Evolutionary conservation across 2,329 filamentous ascomycete species (phyloP).

Genomic region (Ceratocystis alfenasii): DNA sequence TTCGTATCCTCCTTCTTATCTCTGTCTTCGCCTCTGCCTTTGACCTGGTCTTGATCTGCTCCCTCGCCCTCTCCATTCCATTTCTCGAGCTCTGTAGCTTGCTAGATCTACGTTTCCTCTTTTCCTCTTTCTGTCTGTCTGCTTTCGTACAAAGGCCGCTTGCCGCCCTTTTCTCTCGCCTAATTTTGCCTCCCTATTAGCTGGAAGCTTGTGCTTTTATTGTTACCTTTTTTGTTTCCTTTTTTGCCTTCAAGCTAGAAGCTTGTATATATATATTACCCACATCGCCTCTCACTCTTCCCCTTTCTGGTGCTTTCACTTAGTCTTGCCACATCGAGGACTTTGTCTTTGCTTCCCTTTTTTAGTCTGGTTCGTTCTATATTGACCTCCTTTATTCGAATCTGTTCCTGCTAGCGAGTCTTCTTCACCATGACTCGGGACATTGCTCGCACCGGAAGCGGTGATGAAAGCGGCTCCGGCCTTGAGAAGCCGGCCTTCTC

Average conservation of each 20-base stretch:
- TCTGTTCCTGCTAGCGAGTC: not conserved
- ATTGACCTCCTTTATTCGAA: not conserved
- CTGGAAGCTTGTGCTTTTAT: not conserved
- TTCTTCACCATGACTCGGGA: slow-evolving; percentile 11
- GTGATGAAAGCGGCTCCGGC: slow-evolving; percentile 18
- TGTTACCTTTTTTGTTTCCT: not conserved
- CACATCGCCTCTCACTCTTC: not conserved
- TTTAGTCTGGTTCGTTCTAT: not conserved
- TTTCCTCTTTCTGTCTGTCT: not conserved
- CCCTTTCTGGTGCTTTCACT: not conserved
- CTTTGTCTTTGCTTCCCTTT: not conserved
- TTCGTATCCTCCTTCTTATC: not conserved
- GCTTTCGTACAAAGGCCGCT: not conserved
- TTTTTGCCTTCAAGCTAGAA: not conserved
- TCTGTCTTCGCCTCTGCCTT: slow-evolving; percentile 2
- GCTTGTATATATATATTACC: not conserved
- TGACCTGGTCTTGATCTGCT: not conserved
- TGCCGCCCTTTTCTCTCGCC: not conserved
- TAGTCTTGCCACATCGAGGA: not conserved
- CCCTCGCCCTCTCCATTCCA: slow-evolving; percentile 7
- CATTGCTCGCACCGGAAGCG: slow-evolving; percentile 16
- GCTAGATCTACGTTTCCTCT: not conserved
- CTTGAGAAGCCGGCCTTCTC: slow-evolving; percentile 17
- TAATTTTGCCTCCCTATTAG: not conserved
- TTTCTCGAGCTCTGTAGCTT: not conserved